These are phyloP conservation scores for Usnea hakonensis DNA, from an alignment of 495 filamentous ascomycete genomes.

Conservation along the genomic window DNA sequence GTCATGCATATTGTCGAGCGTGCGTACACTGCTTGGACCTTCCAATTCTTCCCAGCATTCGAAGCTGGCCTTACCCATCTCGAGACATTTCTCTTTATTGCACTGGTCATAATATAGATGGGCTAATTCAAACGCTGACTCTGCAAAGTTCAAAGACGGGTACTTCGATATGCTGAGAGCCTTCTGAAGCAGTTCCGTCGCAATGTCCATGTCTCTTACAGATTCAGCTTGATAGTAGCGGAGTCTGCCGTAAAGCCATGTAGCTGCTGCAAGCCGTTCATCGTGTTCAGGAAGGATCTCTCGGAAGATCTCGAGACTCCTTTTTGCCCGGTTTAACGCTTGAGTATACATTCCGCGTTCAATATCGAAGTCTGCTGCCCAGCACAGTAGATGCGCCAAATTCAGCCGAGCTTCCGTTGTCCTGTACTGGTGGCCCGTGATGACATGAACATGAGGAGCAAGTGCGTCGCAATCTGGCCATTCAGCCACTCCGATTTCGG, in stretches of 20 bases:
- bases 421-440: conserved; percentile 1
- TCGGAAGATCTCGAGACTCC: conserved; percentile 7
- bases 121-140: conserved; percentile 11
- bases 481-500: conserved; percentile 7
- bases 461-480: conserved; percentile 11
- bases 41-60: conserved; percentile 12
- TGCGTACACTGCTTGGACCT: conserved; percentile 10
- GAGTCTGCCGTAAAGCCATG: conserved; percentile 15
- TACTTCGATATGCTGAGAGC: conserved; percentile 10
- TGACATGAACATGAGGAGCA: conserved; percentile 12
- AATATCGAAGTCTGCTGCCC: conserved; percentile 16
- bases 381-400: conserved; percentile 14
- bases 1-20: conserved; percentile 17
- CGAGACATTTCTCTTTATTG: conserved; percentile 6
- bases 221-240: conserved; percentile 11
- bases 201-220: neutral
- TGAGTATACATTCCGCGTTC: conserved; percentile 14
- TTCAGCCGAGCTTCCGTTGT: conserved; percentile 13
- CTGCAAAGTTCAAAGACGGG: conserved; percentile 13
- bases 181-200: conserved; percentile 6
- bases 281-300: conserved; percentile 7
- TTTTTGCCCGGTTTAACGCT: conserved; percentile 6
- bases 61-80: conserved; percentile 17
- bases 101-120: conserved; percentile 15
- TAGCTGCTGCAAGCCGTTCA: conserved; percentile 9